phyloP scores from a whole-genome alignment of 768 basidiomycete genomes.

The Suillus weaverae region DNA sequence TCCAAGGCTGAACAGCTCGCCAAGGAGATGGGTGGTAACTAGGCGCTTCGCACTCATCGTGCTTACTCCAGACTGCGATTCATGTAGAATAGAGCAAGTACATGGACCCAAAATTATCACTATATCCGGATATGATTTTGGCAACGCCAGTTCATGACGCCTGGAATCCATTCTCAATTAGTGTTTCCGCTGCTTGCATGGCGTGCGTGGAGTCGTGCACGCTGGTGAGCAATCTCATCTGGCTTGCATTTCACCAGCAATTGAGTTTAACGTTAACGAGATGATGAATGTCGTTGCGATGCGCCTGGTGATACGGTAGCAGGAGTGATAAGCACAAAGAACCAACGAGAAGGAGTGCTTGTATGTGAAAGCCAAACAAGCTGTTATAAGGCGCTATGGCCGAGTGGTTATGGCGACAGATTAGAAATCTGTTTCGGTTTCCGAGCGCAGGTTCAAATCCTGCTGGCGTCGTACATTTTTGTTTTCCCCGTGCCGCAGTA shows the following conservation, averaged over 20 bases:
- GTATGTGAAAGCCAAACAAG: fast-evolving
- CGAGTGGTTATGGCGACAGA: constrained; percentile 81
- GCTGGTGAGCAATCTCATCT: not conserved
- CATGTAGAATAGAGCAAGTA: constrained; percentile 16
- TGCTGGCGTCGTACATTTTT: constrained; percentile 52
- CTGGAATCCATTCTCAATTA: not conserved
- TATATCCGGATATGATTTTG: constrained; percentile 1
- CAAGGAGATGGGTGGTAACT: constrained; percentile 78
- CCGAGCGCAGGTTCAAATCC: constrained; percentile 71
- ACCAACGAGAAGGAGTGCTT: not conserved
- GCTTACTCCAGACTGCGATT: not conserved
- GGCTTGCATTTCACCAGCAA: not conserved
- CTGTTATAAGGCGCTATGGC: constrained; percentile 62
- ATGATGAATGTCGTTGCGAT: not conserved
- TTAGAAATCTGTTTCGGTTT: constrained; percentile 74
- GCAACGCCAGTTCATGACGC: not conserved
- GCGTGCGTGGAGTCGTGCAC: not conserved
- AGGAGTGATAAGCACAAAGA: not conserved
- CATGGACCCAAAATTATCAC: constrained; percentile 10
- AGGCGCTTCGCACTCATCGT: constrained; percentile 18
- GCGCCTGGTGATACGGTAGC: not conserved
- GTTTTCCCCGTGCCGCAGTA: too few species aligned
- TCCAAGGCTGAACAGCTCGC: constrained; percentile 96
- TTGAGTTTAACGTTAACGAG: not conserved
- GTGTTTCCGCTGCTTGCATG: not conserved